Conservation (phyloP, 805 yeast genomes). For the Schwanniomyces occidentalis region DNA sequence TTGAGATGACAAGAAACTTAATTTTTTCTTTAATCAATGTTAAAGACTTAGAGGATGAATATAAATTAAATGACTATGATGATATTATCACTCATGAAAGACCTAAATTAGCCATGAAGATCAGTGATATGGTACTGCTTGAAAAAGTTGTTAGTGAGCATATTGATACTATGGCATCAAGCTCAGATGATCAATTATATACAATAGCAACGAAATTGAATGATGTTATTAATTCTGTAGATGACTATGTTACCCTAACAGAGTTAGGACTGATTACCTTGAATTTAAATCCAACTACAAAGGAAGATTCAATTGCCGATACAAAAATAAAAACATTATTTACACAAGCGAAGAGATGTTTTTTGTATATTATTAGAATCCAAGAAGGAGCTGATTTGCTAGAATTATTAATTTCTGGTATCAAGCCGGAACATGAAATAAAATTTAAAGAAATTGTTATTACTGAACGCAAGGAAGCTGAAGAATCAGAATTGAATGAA, state of each 20-base stretch:
- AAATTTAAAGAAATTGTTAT: slow-evolving; percentile 56
- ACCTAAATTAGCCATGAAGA: slow-evolving; percentile 46
- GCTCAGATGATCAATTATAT: slow-evolving; percentile 55
- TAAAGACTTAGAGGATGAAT: slow-evolving; percentile 57
- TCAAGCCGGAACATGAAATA: slow-evolving; percentile 67
- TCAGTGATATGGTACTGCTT: slow-evolving; percentile 48
- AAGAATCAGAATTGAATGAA: slow-evolving; percentile 37
- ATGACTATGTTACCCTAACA: slow-evolving; percentile 48
- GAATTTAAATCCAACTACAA: slow-evolving; percentile 53
- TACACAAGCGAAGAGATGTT: slow-evolving; percentile 78
- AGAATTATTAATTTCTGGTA: slow-evolving; percentile 68
- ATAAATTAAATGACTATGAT: slow-evolving; percentile 63
- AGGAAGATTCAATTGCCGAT: slow-evolving; percentile 50
- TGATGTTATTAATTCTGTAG: slow-evolving; percentile 35
- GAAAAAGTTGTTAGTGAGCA: slow-evolving; percentile 44
- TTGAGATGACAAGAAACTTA: slow-evolving; percentile 45
- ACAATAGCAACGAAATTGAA: slow-evolving; percentile 43
- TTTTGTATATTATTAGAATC: slow-evolving; percentile 79
- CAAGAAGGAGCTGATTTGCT: slow-evolving; percentile 70
- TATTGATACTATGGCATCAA: slow-evolving; percentile 46
- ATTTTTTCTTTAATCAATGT: slow-evolving; percentile 52
- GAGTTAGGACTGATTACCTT: slow-evolving; percentile 55
- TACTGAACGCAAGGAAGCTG: slow-evolving; percentile 37
- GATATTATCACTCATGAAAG: slow-evolving; percentile 57
- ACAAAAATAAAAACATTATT: slow-evolving; percentile 59